These are phyloP conservation scores for Vitis riparia DNA, from an alignment of 164 flowering plant species.

Conservation along the genomic window DNA sequence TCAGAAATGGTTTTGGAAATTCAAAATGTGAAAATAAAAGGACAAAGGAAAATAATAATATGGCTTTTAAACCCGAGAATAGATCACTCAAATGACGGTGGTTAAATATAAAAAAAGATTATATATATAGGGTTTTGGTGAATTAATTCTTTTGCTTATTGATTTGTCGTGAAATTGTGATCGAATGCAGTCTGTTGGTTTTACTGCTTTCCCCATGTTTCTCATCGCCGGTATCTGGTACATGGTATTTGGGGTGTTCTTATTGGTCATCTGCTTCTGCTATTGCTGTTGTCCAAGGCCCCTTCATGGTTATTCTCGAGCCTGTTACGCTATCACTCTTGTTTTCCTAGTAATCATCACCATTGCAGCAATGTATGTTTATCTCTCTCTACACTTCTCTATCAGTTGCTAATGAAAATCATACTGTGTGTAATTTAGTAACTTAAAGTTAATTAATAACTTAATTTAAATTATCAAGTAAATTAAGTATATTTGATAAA, in stretches of 20 bases:
- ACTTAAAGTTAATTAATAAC: too few relatives aligned
- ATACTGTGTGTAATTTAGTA: too few relatives aligned
- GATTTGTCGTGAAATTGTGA: not conserved
- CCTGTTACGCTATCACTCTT: slow-evolving; percentile 36
- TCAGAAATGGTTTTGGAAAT: too few relatives aligned
- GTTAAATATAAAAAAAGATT: too few relatives aligned
- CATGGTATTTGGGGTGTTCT: slow-evolving; percentile 32
- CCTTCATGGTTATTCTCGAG: slow-evolving; percentile 31
- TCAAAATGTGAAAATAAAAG: too few relatives aligned
- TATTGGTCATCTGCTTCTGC: slow-evolving; percentile 21
- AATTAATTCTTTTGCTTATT: not conserved
- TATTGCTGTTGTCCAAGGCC: slow-evolving; percentile 24
- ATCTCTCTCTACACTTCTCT: slow-evolving; percentile 4
- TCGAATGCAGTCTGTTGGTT: slow-evolving; percentile 44
- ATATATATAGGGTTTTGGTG: not conserved
- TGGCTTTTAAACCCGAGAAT: too few relatives aligned
- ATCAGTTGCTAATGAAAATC: too few relatives aligned
- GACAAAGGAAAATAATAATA: too few relatives aligned
- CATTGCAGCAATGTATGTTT: slow-evolving; percentile 31
- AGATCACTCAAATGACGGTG: too few relatives aligned
- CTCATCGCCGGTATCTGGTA: slow-evolving; percentile 37
- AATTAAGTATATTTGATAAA: too few relatives aligned
- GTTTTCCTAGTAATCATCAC: slow-evolving; percentile 34
- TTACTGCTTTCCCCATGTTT: slow-evolving; percentile 43
- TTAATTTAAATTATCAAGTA: too few relatives aligned